These are phyloP conservation scores for Exidia glandulosa DNA, from an alignment of 768 basidiomycete genomes.

Conservation along the genomic window DNA sequence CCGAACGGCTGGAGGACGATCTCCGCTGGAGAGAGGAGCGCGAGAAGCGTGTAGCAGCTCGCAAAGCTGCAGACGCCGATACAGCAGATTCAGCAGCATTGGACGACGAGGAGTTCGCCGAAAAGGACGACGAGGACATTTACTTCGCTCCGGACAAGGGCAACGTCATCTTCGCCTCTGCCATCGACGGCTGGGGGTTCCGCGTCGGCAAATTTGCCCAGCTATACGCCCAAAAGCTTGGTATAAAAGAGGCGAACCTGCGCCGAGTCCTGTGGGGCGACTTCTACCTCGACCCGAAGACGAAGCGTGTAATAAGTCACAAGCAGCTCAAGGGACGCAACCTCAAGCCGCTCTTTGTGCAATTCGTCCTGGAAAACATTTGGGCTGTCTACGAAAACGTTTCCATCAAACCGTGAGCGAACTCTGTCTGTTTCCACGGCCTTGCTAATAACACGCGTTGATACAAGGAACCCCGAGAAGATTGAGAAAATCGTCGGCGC, in stretches of 20 bases:
- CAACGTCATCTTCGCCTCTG: constrained; percentile 93
- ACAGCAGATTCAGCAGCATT: constrained; percentile 35
- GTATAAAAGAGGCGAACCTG: constrained; percentile 80
- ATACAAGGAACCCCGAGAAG: constrained; percentile 73
- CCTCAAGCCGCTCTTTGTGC: constrained; percentile 92
- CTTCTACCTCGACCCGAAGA: constrained; percentile 92
- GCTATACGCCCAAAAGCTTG: constrained; percentile 81
- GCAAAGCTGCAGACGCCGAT: constrained; percentile 60
- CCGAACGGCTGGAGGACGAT: constrained; percentile 95
- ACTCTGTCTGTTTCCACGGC: not conserved
- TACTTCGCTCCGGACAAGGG: constrained; percentile 95
- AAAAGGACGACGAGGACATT: constrained; percentile 95
- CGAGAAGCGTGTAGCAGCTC: constrained; percentile 65
- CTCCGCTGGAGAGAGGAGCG: constrained; percentile 87
- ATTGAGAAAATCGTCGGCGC: constrained; percentile 78
- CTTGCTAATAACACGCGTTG: not conserved
- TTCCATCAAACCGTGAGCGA: constrained; percentile 73
- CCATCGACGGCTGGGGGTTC: constrained; percentile 97
- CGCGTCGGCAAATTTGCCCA: constrained; percentile 88
- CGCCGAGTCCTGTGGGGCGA: constrained; percentile 92
- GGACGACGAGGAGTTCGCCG: constrained; percentile 57
- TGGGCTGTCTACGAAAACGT: constrained; percentile 96
- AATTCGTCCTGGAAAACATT: constrained; percentile 92
- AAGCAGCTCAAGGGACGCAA: constrained; percentile 80
- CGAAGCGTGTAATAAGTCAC: constrained; percentile 82